These are phyloP conservation scores for Diddensiella santjacobensis DNA, from an alignment of 805 yeast genomes.

Conservation along the genomic window DNA sequence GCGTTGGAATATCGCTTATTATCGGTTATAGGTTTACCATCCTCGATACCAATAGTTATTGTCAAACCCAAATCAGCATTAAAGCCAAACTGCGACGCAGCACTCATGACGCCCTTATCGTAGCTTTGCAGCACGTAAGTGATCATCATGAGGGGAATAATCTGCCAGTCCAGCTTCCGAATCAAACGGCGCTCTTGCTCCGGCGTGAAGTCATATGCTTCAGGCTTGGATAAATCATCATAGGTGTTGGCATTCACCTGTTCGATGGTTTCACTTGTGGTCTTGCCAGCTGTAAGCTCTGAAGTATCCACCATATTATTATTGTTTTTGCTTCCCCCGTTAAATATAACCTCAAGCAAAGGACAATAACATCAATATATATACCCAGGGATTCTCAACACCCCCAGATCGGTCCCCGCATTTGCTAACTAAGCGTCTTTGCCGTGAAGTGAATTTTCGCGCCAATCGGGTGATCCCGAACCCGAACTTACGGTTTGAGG, in stretches of 20 bases:
- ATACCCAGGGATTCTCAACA: background rate
- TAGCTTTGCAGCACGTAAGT: constrained; percentile 14
- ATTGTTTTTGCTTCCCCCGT: too few relatives aligned
- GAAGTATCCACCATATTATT: background rate
- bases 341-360: too few relatives aligned
- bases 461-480: too few relatives aligned
- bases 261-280: background rate
- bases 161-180: constrained; percentile 13
- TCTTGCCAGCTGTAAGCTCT: background rate
- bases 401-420: background rate
- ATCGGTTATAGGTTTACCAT: constrained; percentile 15
- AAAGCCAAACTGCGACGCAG: constrained; percentile 50
- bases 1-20: constrained; percentile 41
- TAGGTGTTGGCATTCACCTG: background rate
- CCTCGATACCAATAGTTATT: constrained; percentile 31
- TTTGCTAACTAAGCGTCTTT: too few relatives aligned
- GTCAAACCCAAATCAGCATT: constrained; percentile 41
- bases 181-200: constrained; percentile 1
- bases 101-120: constrained; percentile 51
- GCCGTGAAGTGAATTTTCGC: too few relatives aligned
- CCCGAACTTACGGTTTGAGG: too few relatives aligned
- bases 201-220: background rate
- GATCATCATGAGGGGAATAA: constrained; percentile 17
- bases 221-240: background rate
- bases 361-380: background rate